Evolutionary conservation across 176 grass and related monocot species (phyloP).

Genomic region (Thinopyrum elongatum): DNA sequence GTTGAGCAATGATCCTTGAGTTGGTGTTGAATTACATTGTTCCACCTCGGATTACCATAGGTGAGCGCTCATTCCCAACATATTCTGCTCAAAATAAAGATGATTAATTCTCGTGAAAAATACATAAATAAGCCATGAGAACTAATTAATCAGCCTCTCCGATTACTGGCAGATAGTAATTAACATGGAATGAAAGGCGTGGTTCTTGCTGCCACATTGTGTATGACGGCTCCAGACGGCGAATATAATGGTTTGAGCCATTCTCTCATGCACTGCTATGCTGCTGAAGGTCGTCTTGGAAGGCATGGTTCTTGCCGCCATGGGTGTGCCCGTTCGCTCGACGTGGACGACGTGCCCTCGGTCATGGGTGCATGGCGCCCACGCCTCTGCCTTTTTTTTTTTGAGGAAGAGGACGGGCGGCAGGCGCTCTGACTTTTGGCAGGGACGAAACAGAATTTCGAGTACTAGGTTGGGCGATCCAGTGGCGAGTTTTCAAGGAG

Average conservation of each 20-base stretch:
- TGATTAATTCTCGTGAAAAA: no score
- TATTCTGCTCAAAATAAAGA: no score
- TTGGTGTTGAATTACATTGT: no score
- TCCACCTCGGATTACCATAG: no score
- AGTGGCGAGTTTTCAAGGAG: background rate
- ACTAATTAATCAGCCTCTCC: no score
- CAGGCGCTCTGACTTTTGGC: background rate
- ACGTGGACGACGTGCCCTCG: background rate
- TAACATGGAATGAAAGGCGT: background rate
- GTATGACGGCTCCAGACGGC: background rate
- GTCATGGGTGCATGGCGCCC: background rate
- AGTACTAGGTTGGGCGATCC: background rate
- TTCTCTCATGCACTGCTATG: background rate
- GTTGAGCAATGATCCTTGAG: no score
- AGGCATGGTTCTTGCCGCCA: background rate
- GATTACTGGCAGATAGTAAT: no score
- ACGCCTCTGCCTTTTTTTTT: no score
- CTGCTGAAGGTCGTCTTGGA: background rate
- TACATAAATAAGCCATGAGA: no score
- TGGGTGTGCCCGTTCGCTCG: background rate
- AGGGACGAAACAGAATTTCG: background rate
- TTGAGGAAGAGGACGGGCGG: no score
- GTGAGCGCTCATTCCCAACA: no score
- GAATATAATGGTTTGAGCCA: background rate
- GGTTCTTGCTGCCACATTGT: background rate